Evolutionary conservation across 202 grass and related monocot species (phyloP), one percentile per base, ranked within the genome.

Genomic region (Zoysia matrella): DNA sequence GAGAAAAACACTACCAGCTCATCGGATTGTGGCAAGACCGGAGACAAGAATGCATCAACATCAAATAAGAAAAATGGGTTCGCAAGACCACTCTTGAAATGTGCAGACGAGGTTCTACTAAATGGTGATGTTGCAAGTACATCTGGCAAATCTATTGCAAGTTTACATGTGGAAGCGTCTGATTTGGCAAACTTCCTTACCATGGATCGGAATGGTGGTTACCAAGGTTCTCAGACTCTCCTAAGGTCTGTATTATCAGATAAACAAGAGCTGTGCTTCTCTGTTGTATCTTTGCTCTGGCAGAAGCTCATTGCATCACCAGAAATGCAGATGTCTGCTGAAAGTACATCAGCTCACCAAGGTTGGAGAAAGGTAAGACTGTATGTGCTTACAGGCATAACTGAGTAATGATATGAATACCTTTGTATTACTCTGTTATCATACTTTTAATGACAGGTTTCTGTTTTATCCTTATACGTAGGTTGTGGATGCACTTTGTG

Each of bases 281-380:
- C 96, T 80, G 96, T 99, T 84, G 93, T 99, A 75, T 92, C 92
- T 2, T 88, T 99, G 80, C 88, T 99, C 80, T 99, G 96, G 96
- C 91, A 91, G 76, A 99, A 99, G 67, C 80, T 99, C 76, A 93
- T 99, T 76, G 93, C 87, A 81, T 92, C 91, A 70, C 96, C 96
- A 5, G 96, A 99, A 90, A 96, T 88, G 79, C 88, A 99, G 92
- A 94, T 99, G 96, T 90, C 77, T 89, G 96, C 93, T 58, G 96
- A 99, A 90, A 94, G 96, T 90, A 99, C 96, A 52, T 99, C 96
- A 60, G 96, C 96, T 82, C 96, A 99, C 74, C 96, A 99, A 81
- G 96, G 96, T 55, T 99, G 96, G 96, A 93, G 96, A 73, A 93
- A 99, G 96, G 96, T 96, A 90, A 30, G 57, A 7, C 47, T 39